Evolutionary conservation across 306 rosid genomes (phyloP).

Genomic region (Arachis stenosperma): DNA sequence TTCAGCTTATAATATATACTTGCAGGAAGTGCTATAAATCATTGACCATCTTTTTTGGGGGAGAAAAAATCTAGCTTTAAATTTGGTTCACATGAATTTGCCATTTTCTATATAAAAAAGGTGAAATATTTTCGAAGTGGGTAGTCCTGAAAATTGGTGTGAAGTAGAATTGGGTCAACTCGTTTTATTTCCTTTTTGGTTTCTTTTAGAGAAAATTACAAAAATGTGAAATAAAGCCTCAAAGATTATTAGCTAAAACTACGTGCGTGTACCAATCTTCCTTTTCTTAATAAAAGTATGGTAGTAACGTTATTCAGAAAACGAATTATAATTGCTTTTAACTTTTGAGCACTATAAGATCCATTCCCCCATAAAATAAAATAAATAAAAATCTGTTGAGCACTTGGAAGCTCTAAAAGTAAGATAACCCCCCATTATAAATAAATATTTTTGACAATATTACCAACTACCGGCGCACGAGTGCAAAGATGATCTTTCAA

Average conservation of each 20-base stretch:
- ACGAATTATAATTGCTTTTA: constrained; percentile 23
- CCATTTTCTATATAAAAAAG: constrained; percentile 6
- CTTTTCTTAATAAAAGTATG: constrained; percentile 32
- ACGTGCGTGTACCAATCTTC: not conserved
- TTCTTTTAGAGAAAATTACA: constrained; percentile 21
- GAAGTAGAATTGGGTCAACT: constrained; percentile 41
- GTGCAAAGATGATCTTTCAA: constrained; percentile 31
- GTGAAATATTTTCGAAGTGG: constrained; percentile 34
- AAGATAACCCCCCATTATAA: constrained; percentile 32
- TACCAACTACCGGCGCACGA: constrained; percentile 45
- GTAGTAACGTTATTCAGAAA: constrained; percentile 41
- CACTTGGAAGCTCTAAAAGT: constrained; percentile 28
- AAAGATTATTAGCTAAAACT: not conserved
- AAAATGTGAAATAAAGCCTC: constrained; percentile 20
- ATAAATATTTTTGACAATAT: not conserved
- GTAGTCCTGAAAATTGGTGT: constrained; percentile 29
- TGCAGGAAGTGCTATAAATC: not conserved
- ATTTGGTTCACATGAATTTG: constrained; percentile 6
- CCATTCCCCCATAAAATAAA: too few relatives aligned
- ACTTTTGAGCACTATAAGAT: constrained; percentile 26
- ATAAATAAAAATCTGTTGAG: constrained; percentile 23
- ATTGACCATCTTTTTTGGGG: constrained; percentile 12
- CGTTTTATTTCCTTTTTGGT: constrained; percentile 20
- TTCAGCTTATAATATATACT: too few relatives aligned
- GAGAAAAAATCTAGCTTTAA: constrained; percentile 3